phyloP scores from a whole-genome alignment of 176 grass and related monocot species.

The Oryza coarctata region DNA sequence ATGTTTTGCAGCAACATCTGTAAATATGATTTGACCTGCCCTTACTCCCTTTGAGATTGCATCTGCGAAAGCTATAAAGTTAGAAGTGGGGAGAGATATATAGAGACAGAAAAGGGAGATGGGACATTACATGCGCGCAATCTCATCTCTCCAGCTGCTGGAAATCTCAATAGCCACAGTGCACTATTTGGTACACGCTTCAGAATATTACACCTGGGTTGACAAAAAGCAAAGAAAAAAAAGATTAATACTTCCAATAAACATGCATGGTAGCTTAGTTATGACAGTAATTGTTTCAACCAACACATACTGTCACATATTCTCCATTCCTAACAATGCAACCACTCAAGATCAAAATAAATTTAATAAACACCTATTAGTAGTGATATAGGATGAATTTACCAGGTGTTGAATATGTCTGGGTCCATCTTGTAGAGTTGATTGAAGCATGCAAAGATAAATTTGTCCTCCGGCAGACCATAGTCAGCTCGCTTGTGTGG shows the following conservation, averaged over 20 bases:
- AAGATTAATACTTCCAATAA: background rate
- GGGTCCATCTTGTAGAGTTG: conserved; percentile 96
- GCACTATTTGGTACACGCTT: conserved; percentile 71
- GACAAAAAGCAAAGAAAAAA: background rate
- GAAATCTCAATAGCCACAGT: conserved; percentile 85
- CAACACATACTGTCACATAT: background rate
- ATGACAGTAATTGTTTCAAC: background rate
- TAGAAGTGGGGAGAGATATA: background rate
- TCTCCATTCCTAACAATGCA: background rate
- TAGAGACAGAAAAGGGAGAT: background rate
- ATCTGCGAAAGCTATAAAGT: conserved; percentile 4
- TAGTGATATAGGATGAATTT: conserved; percentile 16
- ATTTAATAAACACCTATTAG: background rate
- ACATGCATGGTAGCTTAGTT: background rate
- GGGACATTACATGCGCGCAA: background rate
- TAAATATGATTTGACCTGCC: conserved; percentile 79
- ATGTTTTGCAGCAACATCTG: conserved; percentile 77
- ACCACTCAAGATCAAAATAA: background rate
- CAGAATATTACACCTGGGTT: conserved; percentile 82
- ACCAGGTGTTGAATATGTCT: conserved; percentile 84
- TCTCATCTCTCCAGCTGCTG: conserved; percentile 62
- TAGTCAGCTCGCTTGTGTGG: conserved; percentile 74
- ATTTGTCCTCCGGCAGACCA: conserved; percentile 73
- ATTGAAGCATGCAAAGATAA: conserved; percentile 94
- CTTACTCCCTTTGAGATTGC: background rate